Evolutionary conservation across 2,329 filamentous ascomycete species (phyloP), one percentile per base, ranked within the genome.

Genomic region (Alternaria dauci): DNA sequence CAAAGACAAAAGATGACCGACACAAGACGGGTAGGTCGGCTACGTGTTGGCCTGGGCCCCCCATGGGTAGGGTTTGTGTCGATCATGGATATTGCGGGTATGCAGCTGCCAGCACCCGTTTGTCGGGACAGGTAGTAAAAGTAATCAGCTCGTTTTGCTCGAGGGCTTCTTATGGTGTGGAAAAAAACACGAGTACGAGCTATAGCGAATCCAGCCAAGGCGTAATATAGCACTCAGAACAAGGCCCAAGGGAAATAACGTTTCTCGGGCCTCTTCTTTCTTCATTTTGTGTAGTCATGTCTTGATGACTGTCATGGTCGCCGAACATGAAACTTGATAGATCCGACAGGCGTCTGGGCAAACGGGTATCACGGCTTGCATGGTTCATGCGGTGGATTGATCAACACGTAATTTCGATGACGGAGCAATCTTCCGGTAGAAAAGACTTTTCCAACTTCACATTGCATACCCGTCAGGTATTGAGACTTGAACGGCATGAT

Each of bases 11-110:
- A 34, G n/a, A 8, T 4, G 2, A 8, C 57, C 43, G 57, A 16
- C 36, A 59, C 57, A 55, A 55, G 52, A 51, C 51, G 52, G 57
- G 38, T 59, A 42, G 9, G 34, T 59, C 52, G 57, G 57, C 44
- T 50, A 16, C n/a, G 28, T 48, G 18, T 23, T 23, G 38, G 38
- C 5, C 38, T 12, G 18, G 11, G 18, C 18, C 38, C 18, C 38
- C n/a, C 20, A 2, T 41, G 18, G 38, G 18, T 41, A 41, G 38
- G 18, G 18, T 23, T 14, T 12, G n/a, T 23, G 18, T 41, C 11
- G 38, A 23, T 41, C 20, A 23, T 36, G 46, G 18, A 16, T 48
- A 18, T 36, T 20, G 14, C 46, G 46, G 18, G 14, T 36, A 48
- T 36, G 30, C 46, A 48, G 14, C 4, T 34, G 28, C 30, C 46